Base-by-base conservation (phyloP, 1,139 yeast genomes). In the Pichia sp. region DNA sequence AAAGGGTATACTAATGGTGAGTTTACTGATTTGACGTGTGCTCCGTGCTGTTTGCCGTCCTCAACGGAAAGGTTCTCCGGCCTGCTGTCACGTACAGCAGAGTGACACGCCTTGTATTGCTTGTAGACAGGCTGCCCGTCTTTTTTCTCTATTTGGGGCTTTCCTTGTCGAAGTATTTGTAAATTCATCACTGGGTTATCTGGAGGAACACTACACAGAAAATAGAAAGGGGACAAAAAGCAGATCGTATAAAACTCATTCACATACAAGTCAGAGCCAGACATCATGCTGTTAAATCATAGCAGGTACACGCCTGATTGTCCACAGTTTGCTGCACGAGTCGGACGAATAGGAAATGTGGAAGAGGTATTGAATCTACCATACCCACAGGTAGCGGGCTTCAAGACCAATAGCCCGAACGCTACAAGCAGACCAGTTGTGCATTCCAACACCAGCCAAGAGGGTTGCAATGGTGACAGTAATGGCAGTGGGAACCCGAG, bases 1-100 rank as follows among this genome's bases (percentile, higher is more conserved):
- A 50, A 31, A 31, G 24, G 51, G 56, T 42, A 50, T 42, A 45
- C 36, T 47, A 41, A 53, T 50, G 34, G 30, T 27, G 6, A 31
- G 48, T 38, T 45, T 34, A 3, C 38, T 14, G 38, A 34, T 14
- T 34, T 12, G 38, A 34, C n/a, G n/a, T 34, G 38, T 34, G 38
- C 12, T 34, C 38, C 38, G 38, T 34, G 10, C 38, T 34, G n/a
- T 34, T 7, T 27, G 29, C 29, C 29, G 29, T 27, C 29, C 29
- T 7, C 29, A 7, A 27, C 2, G 24, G 24, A 3, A 20, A 20
- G 24, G 3, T 20, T 20, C 24, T 20, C 24, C 24, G 9, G 34
- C 34, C 34, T 9, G 38, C 38, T 9, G 38, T 14, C 38, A 12
- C n/a, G n/a, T 10, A 34, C 5, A 34, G 10, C 12, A 34, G n/a